Percentiles rank a stretch among this genome's conserved stretches.
phyloP scores from a whole-genome alignment of 2,329 filamentous ascomycete genomes.

The Phoma sp. region DNA sequence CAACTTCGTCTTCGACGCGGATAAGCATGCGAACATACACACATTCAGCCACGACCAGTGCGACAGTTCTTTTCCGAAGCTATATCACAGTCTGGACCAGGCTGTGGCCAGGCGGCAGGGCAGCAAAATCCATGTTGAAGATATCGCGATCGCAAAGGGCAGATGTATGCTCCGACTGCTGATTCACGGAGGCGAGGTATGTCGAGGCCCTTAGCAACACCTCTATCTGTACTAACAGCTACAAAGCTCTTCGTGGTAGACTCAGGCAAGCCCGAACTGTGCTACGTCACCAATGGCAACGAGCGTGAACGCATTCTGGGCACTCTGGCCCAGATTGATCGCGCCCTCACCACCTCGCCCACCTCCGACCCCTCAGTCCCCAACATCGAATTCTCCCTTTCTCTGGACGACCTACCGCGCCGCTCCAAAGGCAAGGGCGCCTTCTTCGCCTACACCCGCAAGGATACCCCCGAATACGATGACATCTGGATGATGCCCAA shows the following conservation, averaged over 20 bases:
- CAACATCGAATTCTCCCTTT: constrained; percentile 42
- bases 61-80: constrained; percentile 40
- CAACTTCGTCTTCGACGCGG: constrained; percentile 35
- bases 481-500: constrained; percentile 46
- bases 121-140: constrained; percentile 33
- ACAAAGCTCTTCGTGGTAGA: constrained; percentile 40
- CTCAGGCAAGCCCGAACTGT: constrained; percentile 38
- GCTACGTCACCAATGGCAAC: constrained; percentile 43
- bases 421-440: constrained; percentile 34
- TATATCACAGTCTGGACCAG: constrained; percentile 39
- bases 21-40: constrained; percentile 41
- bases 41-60: constrained; percentile 42
- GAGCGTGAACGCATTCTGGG: constrained; percentile 44
- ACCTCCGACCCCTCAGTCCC: constrained; percentile 35
- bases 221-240: constrained; percentile 11
- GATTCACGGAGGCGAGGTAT: constrained; percentile 41
- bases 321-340: constrained; percentile 43
- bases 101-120: constrained; percentile 32
- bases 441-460: constrained; percentile 42
- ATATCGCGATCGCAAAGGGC: constrained; percentile 37
- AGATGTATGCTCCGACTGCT: constrained; percentile 43
- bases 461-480: constrained; percentile 34
- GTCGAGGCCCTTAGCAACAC: background rate
- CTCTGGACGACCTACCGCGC: constrained; percentile 41
- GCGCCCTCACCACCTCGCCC: constrained; percentile 35